Evolutionary conservation across 208 protist species (phyloP).

Genomic region (Crithidia thermophila): DNA sequence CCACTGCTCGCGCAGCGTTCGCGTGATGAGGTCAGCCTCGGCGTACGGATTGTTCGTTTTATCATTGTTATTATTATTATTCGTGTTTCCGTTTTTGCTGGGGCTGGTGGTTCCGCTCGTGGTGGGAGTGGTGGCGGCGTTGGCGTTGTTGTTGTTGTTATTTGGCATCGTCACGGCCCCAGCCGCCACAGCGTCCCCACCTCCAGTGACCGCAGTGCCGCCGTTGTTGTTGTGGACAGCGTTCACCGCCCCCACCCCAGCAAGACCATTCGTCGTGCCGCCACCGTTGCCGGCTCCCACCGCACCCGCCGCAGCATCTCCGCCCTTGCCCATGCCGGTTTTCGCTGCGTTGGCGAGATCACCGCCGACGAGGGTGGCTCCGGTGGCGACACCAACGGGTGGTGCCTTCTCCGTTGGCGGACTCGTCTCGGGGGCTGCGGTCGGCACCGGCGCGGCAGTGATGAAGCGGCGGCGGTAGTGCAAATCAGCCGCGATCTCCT

Average conservation of each 20-base stretch:
- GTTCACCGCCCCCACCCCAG: neutral
- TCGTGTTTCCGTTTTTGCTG: too few species aligned
- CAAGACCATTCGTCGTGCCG: too few species aligned
- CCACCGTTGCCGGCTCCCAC: neutral
- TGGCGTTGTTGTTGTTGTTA: too few species aligned
- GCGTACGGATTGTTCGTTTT: neutral
- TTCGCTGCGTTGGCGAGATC: neutral
- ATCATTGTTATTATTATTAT: constrained; percentile 2
- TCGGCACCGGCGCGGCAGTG: neutral
- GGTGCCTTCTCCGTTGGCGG: neutral
- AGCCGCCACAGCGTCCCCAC: too few species aligned
- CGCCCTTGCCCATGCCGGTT: neutral
- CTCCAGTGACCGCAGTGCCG: too few species aligned
- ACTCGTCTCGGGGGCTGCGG: neutral
- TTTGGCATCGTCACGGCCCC: too few species aligned
- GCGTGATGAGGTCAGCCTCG: neutral
- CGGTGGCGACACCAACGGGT: neutral
- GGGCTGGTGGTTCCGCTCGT: too few species aligned
- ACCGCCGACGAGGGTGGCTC: neutral
- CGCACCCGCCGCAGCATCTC: neutral
- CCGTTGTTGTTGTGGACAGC: too few species aligned
- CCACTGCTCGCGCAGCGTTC: constrained; percentile 12
- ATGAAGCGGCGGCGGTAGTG: constrained; percentile 3
- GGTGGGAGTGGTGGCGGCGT: too few species aligned
- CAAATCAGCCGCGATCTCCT: constrained; percentile 7